Percentiles rank a stretch among this genome's conserved stretches.
phyloP scores from a whole-genome alignment of 192 early-diverging fungal species.

The Mortierella alpina region DNA sequence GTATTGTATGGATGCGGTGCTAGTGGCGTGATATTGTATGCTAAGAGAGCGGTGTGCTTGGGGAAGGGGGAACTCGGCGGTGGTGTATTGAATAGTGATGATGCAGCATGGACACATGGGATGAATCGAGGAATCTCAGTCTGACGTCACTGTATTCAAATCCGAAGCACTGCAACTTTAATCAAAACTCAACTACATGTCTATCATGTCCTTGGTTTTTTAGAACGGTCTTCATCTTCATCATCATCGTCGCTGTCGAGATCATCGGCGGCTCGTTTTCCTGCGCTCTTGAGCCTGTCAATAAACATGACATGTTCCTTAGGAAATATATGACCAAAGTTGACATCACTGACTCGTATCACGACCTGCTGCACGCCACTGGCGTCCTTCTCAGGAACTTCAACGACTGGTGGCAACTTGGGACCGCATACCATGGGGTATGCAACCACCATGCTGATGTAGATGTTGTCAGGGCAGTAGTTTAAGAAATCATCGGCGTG shows the following conservation, averaged over 20 bases:
- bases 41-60: too few relatives aligned
- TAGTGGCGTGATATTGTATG: too few relatives aligned
- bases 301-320: slow-evolving; percentile 22
- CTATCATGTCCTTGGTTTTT: slow-evolving; percentile 2
- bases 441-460: slow-evolving; percentile 15
- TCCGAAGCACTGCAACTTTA: too few relatives aligned
- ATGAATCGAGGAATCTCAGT: too few relatives aligned
- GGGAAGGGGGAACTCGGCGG: too few relatives aligned
- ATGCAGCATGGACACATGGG: too few relatives aligned
- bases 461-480: slow-evolving; percentile 14
- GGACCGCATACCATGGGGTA: slow-evolving; percentile 14
- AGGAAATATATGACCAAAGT: slow-evolving; percentile 19
- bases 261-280: not conserved
- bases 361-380: slow-evolving; percentile 17
- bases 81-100: too few relatives aligned
- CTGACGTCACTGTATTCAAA: too few relatives aligned
- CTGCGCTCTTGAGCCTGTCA: slow-evolving; percentile 11
- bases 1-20: too few relatives aligned
- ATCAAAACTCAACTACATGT: not conserved
- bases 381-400: too few relatives aligned
- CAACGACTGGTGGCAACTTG: slow-evolving; percentile 5
- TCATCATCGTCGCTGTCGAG: slow-evolving; percentile 6
- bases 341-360: slow-evolving; percentile 19
- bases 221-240: slow-evolving; percentile 6
- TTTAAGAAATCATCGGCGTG: slow-evolving; percentile 13